These are phyloP conservation scores for Russula griseocarnosa DNA, from an alignment of 768 basidiomycete genomes.

Conservation along the genomic window DNA sequence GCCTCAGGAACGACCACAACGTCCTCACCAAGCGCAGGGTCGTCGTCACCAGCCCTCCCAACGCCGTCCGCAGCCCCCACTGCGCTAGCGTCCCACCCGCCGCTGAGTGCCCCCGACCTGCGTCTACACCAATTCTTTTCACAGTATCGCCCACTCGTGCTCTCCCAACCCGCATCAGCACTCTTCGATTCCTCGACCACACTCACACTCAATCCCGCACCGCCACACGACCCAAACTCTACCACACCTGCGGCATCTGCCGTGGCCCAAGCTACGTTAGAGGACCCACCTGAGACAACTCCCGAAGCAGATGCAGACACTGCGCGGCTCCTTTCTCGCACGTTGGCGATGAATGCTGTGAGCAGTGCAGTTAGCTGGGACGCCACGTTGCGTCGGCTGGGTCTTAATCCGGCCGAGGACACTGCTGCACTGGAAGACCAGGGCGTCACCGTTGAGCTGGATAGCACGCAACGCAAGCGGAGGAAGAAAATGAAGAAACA, in stretches of 20 bases:
- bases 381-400: conserved; percentile 57
- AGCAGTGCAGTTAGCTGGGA: conserved; percentile 67
- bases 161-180: conserved; percentile 56
- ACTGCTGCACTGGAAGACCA: conserved; percentile 50
- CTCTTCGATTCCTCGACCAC: conserved; percentile 42
- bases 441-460: conserved; percentile 58
- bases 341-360: conserved; percentile 63
- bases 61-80: conserved; percentile 13
- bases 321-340: conserved; percentile 72
- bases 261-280: conserved; percentile 31
- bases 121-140: conserved; percentile 84
- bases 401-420: conserved; percentile 51
- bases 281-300: conserved; percentile 48
- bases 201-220: conserved; percentile 11
- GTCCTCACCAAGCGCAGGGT: background rate
- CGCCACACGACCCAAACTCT: conserved; percentile 10
- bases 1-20: background rate
- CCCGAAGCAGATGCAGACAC: conserved; percentile 75
- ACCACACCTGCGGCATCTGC: conserved; percentile 21
- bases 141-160: conserved; percentile 69
- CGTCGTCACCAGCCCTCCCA: background rate
- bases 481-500: conserved; percentile 97
- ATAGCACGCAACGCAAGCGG: conserved; percentile 80
- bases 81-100: conserved; percentile 44
- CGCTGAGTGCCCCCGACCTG: conserved; percentile 62